These are phyloP conservation scores for Chlorokybus atmophyticus DNA, from an alignment of 139 green algal species.

Conservation along the genomic window DNA sequence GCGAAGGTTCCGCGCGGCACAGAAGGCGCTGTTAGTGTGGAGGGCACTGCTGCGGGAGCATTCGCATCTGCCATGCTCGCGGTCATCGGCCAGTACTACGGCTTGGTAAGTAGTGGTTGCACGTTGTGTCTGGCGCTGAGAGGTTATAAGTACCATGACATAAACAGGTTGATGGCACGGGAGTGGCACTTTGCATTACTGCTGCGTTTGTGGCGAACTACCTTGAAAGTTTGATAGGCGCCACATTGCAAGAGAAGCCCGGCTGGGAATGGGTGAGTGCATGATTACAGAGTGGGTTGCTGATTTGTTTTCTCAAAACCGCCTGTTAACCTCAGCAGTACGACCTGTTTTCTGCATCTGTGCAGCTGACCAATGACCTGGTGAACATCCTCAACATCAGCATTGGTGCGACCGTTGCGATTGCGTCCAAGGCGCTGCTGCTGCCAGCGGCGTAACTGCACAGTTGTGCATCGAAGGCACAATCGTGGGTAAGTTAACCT, in stretches of 20 bases:
- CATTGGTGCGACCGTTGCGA: conserved; percentile 44
- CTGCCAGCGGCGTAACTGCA: too few species aligned
- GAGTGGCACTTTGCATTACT: conserved; percentile 13
- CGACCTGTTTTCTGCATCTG: too few species aligned
- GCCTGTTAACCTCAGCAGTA: too few species aligned
- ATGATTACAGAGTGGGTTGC: too few species aligned
- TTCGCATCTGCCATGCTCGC: conserved; percentile 46
- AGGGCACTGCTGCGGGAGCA: conserved; percentile 74
- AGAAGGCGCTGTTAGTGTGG: conserved; percentile 84
- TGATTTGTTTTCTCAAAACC: too few species aligned
- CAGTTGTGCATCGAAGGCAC: too few species aligned
- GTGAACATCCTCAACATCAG: conserved; percentile 92
- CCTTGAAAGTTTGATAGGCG: conserved; percentile 78
- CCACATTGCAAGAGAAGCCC: conserved; percentile 50
- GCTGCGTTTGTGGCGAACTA: conserved; percentile 69
- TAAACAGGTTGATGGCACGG: background rate
- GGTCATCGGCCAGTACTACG: conserved; percentile 12
- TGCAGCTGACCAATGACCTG: conserved; percentile 78
- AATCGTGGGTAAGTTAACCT: too few species aligned
- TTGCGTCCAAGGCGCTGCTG: too few species aligned
- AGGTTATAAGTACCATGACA: too few species aligned
- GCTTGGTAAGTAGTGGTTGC: too few species aligned
- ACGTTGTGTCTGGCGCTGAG: too few species aligned
- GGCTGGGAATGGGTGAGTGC: conserved; percentile 26
- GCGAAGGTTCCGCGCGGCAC: conserved; percentile 71